Evolutionary conservation across 345 rosid genomes (phyloP).

Genomic region (Combretum micranthum): DNA sequence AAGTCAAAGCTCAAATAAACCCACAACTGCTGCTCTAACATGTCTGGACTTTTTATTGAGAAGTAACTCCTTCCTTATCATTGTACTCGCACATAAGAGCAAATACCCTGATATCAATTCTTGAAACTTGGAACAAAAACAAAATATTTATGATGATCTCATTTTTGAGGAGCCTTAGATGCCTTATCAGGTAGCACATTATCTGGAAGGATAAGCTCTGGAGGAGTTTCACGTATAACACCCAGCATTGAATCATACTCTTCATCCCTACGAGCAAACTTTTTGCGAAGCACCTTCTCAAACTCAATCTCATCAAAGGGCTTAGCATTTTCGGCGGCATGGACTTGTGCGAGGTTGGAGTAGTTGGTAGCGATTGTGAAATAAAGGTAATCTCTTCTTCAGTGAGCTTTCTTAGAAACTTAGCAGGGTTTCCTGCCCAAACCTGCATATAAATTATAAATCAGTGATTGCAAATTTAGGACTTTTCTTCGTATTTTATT

Average conservation of each 20-base stretch:
- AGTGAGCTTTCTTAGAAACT: slow-evolving; percentile 78
- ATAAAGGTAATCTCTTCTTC: slow-evolving; percentile 67
- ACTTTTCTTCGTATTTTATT: no score
- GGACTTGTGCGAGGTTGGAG: slow-evolving; percentile 79
- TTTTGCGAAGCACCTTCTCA: slow-evolving; percentile 86
- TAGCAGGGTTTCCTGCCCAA: slow-evolving; percentile 98
- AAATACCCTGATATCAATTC: slow-evolving; percentile 23
- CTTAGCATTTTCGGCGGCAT: slow-evolving; percentile 84
- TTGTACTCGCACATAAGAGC: slow-evolving; percentile 22
- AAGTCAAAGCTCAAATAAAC: neutral
- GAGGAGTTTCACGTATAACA: slow-evolving; percentile 69
- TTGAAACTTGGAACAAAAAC: slow-evolving; percentile 14
- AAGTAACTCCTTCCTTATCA: slow-evolving; percentile 26
- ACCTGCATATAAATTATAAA: slow-evolving; percentile 31
- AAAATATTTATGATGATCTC: slow-evolving; percentile 24
- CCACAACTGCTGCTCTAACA: slow-evolving; percentile 10
- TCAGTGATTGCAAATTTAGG: neutral
- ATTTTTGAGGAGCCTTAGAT: slow-evolving; percentile 40
- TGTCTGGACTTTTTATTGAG: slow-evolving; percentile 36
- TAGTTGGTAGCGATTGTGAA: slow-evolving; percentile 75
- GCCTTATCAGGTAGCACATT: slow-evolving; percentile 50
- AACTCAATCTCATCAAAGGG: slow-evolving; percentile 76
- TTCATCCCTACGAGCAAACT: slow-evolving; percentile 61
- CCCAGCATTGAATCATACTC: slow-evolving; percentile 87
- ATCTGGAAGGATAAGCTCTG: slow-evolving; percentile 72